Percentiles rank a stretch among this genome's conserved stretches.
These are phyloP conservation scores for Diutina catenulata DNA, from an alignment of 1,139 yeast genomes.

Conservation along the genomic window DNA sequence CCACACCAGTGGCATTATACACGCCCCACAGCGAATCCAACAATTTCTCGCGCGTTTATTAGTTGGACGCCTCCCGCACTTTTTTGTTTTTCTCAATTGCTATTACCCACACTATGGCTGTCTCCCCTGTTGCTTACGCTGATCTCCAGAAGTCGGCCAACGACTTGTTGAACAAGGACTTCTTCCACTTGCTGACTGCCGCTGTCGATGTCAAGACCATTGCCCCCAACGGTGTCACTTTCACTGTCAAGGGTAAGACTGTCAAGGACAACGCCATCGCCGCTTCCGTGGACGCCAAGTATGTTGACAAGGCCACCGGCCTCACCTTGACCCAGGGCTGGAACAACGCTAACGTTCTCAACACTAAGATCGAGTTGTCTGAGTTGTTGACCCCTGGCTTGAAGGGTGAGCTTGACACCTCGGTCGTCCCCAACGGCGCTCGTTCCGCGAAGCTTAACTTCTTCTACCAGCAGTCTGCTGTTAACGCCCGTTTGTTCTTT, in stretches of 20 bases:
- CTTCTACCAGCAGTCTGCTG: constrained; percentile 85
- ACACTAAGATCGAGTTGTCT: constrained; percentile 86
- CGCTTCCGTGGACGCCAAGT: constrained; percentile 86
- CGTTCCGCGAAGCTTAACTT: constrained; percentile 87
- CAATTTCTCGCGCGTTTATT: too few relatives aligned
- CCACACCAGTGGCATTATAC: background rate
- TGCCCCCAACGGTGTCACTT: constrained; percentile 95
- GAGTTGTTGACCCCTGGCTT: constrained; percentile 93
- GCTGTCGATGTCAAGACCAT: constrained; percentile 81
- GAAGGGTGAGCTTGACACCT: constrained; percentile 84
- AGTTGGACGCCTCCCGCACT: constrained; percentile 4
- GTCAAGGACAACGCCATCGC: constrained; percentile 73
- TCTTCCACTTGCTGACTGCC: constrained; percentile 84
- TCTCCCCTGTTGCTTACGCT: constrained; percentile 78
- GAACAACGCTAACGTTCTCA: constrained; percentile 88
- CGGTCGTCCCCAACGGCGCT: constrained; percentile 78
- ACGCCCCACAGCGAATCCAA: background rate
- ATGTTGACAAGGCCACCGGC: constrained; percentile 88
- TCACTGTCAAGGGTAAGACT: constrained; percentile 90
- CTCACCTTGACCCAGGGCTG: constrained; percentile 94
- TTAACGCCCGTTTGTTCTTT: constrained; percentile 90
- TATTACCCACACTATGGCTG: constrained; percentile 21
- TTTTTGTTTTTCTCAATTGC: constrained; percentile 5
- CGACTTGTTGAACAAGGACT: constrained; percentile 83
- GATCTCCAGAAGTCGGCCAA: constrained; percentile 86